Base-by-base conservation (phyloP, 495 filamentous ascomycete genomes). In the Xeromyces bisporus region DNA sequence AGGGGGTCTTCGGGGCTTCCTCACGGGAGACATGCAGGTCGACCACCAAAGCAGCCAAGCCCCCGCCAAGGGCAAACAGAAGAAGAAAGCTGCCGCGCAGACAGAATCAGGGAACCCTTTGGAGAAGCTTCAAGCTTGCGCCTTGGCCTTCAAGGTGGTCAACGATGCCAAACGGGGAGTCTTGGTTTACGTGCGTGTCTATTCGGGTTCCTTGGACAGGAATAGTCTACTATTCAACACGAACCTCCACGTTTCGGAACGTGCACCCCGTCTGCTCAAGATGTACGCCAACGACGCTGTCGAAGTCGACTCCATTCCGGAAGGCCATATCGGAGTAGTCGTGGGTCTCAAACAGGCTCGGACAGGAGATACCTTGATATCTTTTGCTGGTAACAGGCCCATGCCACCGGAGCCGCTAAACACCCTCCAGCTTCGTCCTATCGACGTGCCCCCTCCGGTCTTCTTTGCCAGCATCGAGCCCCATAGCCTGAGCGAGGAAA, bases 251-350 rank as follows among this genome's bases (percentile, higher is more conserved):
- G 51, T 71, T n/a, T 75, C 77, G 3, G 91, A 99, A 41, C 68
- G 77, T 23, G 81, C 80, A 0, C 77, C 79, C 2, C 71, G 76
- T 17, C 66, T 99, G 12, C 56, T 96, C 28, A 82, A 80, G 34
- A 94, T 99, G 72, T 92, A 92, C 38, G 91, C 81, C 38, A 78
- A 75, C 20, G 78, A 93, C 39, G 78, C 83, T 1, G 68, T 87
- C 12, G 86, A 94, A 32, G 75, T 94, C 16, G 68, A 75, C 12
- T 66, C 71, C 15, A 80, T 99, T 21, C 50, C 70, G 6, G 71
- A 79, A 0, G 91, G 91, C 0, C 86, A 96, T 42, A 96, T 99
- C 34, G 91, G 89, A n/a, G 91, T 94, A 18, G 80, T 99, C 15
- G 72, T 75, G 3, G 87, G 89, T 8, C 70, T 99, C 6, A 94